Base-by-base conservation (phyloP, 306 rosid species). In the Ammopiptanthus mongolicus region DNA sequence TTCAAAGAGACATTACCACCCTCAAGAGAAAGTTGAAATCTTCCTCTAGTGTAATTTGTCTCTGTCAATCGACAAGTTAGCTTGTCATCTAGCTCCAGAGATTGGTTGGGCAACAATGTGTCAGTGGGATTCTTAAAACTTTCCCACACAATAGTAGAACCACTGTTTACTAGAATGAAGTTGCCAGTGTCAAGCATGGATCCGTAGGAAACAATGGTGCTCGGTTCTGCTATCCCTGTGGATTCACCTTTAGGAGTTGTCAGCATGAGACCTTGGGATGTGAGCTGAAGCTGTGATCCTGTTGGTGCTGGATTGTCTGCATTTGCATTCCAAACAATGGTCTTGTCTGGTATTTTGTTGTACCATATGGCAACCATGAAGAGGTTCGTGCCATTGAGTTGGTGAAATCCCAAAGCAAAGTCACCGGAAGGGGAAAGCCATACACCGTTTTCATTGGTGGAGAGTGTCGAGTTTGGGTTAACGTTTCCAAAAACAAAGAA, bases 51-150 rank as follows among this genome's bases (percentile, higher is more conserved):
- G 74, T 80, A 88, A 63, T 87, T 89, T 0, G 65, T 50, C 21
- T 74, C 78, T 0, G 73, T 17, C 11, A 85, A 74, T 8, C 81
- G 31, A 5, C 86, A 81, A 47, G 72, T 65, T 3, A 91, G 76
- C 0, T 0, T 69, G 0, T 2, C 17, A 1, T 9, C 19, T 2
- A 0, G 34, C 7, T 7, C 28, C 13, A 91, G 6, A n/a, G 51
- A 44, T 57, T 89, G 89, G 21, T 75, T 65, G 1, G 95, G 95
- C 44, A 91, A 79, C 61, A 91, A 76, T 0, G 95, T 89, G 65
- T 89, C 91, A 0, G 95, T 86, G 11, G 91, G 91, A n/a, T 55
- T 3, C 2, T 75, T 36, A 62, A 91, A 91, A 64, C 92, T 89
- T 73, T 86, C 63, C 95, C 96, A 91, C 19, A 83, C 53, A 61